These are phyloP conservation scores for Leptographium wingfieldii DNA, from an alignment of 2,329 filamentous ascomycete species.

Conservation along the genomic window DNA sequence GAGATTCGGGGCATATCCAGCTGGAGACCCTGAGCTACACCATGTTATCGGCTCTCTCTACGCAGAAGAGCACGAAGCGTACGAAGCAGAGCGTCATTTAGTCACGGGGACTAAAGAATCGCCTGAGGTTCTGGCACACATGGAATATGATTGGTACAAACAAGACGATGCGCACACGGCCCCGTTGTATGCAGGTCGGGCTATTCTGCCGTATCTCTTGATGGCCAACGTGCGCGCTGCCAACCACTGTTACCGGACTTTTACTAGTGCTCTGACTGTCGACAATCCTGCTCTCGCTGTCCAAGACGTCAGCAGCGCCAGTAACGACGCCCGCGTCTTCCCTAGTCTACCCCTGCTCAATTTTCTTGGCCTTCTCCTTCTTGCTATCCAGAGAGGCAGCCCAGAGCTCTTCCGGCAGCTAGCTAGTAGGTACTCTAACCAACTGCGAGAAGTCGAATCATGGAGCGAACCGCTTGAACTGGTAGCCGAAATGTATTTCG, in stretches of 20 bases:
- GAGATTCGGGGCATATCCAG: slow-evolving; percentile 74
- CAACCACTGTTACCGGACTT: slow-evolving; percentile 67
- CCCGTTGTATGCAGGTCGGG: slow-evolving; percentile 72
- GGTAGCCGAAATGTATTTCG: slow-evolving; percentile 95
- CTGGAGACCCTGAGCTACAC: slow-evolving; percentile 88
- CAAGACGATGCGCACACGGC: slow-evolving; percentile 81
- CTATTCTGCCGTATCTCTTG: slow-evolving; percentile 80
- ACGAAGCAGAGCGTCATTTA: slow-evolving; percentile 87
- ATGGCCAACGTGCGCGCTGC: slow-evolving; percentile 84
- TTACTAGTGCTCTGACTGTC: slow-evolving; percentile 51
- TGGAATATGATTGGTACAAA: slow-evolving; percentile 92
- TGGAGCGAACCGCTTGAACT: slow-evolving; percentile 78
- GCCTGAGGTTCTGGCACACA: slow-evolving; percentile 60
- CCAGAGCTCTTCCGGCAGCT: slow-evolving; percentile 74
- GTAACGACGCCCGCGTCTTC: slow-evolving; percentile 68
- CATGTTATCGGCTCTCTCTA: slow-evolving; percentile 81
- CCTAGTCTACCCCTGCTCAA: slow-evolving; percentile 89
- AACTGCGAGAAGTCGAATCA: slow-evolving; percentile 62
- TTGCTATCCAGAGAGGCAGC: slow-evolving; percentile 68
- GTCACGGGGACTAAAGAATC: slow-evolving; percentile 82
- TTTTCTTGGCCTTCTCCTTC: slow-evolving; percentile 73
- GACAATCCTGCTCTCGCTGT: slow-evolving; percentile 48
- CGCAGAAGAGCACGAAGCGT: slow-evolving; percentile 84
- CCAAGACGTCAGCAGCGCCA: slow-evolving; percentile 67
- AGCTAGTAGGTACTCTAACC: slow-evolving; percentile 63